phyloP scores from a whole-genome alignment of 192 early-diverging fungal species.

The Umbelopsis isabellina region DNA sequence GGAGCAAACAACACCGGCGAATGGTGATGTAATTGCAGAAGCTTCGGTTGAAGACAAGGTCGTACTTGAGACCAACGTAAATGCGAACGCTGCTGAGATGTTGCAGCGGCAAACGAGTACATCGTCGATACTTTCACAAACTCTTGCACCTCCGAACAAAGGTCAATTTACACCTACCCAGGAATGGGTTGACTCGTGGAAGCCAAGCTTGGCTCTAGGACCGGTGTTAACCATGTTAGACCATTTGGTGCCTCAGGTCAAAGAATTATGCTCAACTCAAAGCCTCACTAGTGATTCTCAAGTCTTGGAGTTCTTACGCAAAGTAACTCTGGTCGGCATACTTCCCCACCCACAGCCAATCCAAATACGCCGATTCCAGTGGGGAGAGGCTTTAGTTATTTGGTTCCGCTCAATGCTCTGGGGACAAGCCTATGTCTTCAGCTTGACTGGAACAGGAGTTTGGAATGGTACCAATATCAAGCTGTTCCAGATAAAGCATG shows the following conservation, averaged over 20 bases:
- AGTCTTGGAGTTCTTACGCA: conserved; percentile 56
- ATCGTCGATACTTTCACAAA: conserved; percentile 3
- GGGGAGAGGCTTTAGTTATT: conserved; percentile 63
- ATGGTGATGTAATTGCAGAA: background rate
- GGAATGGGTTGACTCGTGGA: conserved; percentile 72
- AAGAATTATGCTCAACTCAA: conserved; percentile 61
- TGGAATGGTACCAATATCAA: conserved; percentile 69
- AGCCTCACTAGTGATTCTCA: conserved; percentile 64
- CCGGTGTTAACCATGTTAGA: conserved; percentile 68
- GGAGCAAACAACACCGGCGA: background rate
- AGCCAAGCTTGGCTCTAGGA: conserved; percentile 68
- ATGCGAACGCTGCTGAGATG: background rate
- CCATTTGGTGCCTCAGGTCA: conserved; percentile 69
- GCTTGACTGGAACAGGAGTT: conserved; percentile 56
- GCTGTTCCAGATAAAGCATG: conserved; percentile 56
- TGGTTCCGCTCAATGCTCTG: conserved; percentile 75
- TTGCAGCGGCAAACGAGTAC: conserved; percentile 1
- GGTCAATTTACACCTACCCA: conserved; percentile 70
- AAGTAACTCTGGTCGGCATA: conserved; percentile 44
- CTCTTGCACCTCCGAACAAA: background rate
- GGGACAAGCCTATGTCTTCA: conserved; percentile 69
- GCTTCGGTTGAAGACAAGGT: background rate
- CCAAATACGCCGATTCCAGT: conserved; percentile 60
- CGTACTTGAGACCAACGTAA: background rate
- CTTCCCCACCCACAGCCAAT: conserved; percentile 54